Base-by-base conservation (phyloP, 495 filamentous ascomycete species). In the Hypoxylon perforatum region DNA sequence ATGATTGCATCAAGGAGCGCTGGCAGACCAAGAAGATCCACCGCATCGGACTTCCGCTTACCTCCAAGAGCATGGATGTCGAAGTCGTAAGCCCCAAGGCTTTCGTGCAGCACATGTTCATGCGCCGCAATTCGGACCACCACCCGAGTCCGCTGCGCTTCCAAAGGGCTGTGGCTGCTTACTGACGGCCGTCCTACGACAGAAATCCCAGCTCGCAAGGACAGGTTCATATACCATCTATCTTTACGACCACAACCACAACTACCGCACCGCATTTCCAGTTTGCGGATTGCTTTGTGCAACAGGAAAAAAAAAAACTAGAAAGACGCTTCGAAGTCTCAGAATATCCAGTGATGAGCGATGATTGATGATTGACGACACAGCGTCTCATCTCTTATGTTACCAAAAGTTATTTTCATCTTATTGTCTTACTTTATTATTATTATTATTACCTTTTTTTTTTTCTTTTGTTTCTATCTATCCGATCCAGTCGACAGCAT, bases 1-100 rank as follows among this genome's bases (percentile, higher is more conserved):
- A 99, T 71, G 94, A 99, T 77, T 91, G 89, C 78, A 94, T 97
- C 78, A 89, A 90, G 75, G 85, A 88, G 47, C 87, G 87, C 54
- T 95, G 91, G 85, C 88, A 92, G 71, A 77, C 84, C 19, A 87
- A 87, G 74, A 86, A 87, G 72, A 76, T 78, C 46, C 83, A 84
- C 41, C 87, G 84, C 36, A 79, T 86, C 64, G 81, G 85, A n/a
- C 77, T 86, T 61, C 76, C 84, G 35, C 84, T 83, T 66, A 80
- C 84, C 33, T 83, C 87, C 21, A 78, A 87, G 65, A 85, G 87
- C 39, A 81, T 85, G 76, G 84, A 86, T 59, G 78, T 91, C 63
- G 91, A 91, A 59, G 84, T 87, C 59, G 80, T 91, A 65, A 88
- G 86, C 59, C 90, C 92, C 12, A 88, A 86, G 65, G 82, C 88